phyloP scores from a whole-genome alignment of 768 basidiomycete genomes.

The Termitomyces sp. region DNA sequence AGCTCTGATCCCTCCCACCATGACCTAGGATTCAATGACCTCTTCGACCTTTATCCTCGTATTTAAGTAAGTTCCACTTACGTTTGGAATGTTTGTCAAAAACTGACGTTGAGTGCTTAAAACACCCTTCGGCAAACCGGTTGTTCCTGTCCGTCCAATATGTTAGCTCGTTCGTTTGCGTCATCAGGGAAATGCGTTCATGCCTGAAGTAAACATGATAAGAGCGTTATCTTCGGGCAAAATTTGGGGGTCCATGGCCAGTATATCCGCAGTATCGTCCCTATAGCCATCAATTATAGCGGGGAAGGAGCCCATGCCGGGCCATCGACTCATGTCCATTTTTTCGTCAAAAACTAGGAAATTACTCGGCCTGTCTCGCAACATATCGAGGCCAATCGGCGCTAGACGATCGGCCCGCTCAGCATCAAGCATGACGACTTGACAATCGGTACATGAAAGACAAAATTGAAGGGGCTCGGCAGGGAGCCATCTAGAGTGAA shows the following conservation, averaged over 20 bases:
- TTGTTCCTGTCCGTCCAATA: constrained; percentile 29
- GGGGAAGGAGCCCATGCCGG: constrained; percentile 40
- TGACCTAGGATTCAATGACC: constrained; percentile 28
- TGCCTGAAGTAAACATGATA: constrained; percentile 64
- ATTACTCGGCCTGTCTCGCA: constrained; percentile 23
- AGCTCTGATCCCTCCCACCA: constrained; percentile 42
- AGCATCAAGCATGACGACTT: constrained; percentile 52
- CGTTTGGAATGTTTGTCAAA: constrained; percentile 59
- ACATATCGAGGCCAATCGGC: constrained; percentile 24
- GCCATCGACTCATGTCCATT: constrained; percentile 33
- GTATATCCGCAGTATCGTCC: constrained; percentile 20
- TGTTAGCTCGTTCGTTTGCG: neutral
- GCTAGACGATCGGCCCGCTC: constrained; percentile 51
- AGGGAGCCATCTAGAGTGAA: constrained; percentile 45
- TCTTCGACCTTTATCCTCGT: neutral
- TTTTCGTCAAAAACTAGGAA: constrained; percentile 43
- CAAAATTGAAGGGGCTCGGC: constrained; percentile 48
- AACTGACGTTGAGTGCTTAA: constrained; percentile 62
- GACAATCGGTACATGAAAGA: constrained; percentile 48
- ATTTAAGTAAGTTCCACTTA: constrained; percentile 12
- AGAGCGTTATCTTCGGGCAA: constrained; percentile 55
- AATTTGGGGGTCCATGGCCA: constrained; percentile 27
- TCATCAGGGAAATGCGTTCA: neutral
- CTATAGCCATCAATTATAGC: constrained; percentile 26
- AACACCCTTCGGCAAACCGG: constrained; percentile 65